phyloP scores from a whole-genome alignment of 352 stramenopile species.

The Globisporangium orthogonon region DNA sequence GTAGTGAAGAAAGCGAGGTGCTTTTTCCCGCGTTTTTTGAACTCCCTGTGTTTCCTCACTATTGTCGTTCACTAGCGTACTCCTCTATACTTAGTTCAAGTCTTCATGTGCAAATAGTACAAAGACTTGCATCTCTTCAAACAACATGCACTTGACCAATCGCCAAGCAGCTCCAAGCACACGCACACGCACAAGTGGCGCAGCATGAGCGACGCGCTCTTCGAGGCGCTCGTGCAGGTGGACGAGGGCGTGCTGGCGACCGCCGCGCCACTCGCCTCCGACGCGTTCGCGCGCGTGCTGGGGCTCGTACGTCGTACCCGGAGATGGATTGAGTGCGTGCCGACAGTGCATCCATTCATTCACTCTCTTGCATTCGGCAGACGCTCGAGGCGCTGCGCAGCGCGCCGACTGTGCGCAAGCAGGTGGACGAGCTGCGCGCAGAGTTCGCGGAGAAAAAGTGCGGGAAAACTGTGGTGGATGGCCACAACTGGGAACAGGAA shows the following conservation, averaged over 20 bases:
- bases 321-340: no score
- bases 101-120: no score
- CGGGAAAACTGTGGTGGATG: background rate
- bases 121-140: no score
- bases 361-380: conserved; percentile 8
- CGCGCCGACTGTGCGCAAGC: conserved; percentile 29
- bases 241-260: conserved; percentile 62
- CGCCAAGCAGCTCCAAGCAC: no score
- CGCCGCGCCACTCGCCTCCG: conserved; percentile 41
- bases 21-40: no score
- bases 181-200: background rate
- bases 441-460: conserved; percentile 53
- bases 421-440: conserved; percentile 35
- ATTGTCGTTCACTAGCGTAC: no score
- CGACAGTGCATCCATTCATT: no score
- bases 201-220: conserved; percentile 19
- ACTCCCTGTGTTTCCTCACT: no score
- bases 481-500: background rate
- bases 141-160: background rate
- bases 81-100: no score
- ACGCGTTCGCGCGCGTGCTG: conserved; percentile 41
- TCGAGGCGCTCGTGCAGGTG: conserved; percentile 58
- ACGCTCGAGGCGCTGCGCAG: conserved; percentile 35
- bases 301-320: conserved; percentile 20
- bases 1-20: no score